A percentile compares a stretch with the other conserved stretches of the same genome.
Evolutionary conservation across 768 basidiomycete genomes (phyloP).

Genomic region (Auricularia sp.): DNA sequence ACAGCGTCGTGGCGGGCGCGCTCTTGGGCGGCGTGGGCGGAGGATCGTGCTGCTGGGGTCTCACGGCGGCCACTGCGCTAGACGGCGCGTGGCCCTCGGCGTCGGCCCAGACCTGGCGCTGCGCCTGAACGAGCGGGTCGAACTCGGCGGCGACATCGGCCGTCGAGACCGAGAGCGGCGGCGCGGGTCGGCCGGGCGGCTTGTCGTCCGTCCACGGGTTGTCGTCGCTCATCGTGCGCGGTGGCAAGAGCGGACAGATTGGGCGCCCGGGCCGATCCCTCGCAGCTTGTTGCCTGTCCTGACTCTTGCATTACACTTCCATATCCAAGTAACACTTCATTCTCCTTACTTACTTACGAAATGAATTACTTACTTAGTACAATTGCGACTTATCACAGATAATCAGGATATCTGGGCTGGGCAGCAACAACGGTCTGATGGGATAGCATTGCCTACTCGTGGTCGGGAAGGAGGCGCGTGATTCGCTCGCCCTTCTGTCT

Average conservation of each 20-base stretch:
- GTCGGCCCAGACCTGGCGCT: slow-evolving; percentile 55
- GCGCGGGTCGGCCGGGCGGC: not conserved
- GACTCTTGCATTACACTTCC: no score
- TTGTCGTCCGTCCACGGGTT: not conserved
- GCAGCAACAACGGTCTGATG: no score
- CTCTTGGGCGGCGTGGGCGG: slow-evolving; percentile 9
- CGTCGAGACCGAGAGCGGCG: not conserved
- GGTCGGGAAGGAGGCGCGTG: no score
- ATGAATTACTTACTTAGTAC: no score
- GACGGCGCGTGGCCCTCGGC: slow-evolving; percentile 52
- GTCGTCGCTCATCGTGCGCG: not conserved
- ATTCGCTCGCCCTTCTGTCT: not conserved
- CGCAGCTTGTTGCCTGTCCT: no score
- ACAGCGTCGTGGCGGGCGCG: slow-evolving; percentile 18
- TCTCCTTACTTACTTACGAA: no score
- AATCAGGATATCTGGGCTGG: no score
- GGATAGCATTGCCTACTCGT: no score
- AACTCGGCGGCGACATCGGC: slow-evolving; percentile 31
- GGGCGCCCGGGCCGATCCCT: not conserved
- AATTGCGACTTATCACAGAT: no score
- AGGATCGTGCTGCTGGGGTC: not conserved
- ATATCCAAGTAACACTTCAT: no score
- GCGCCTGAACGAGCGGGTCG: slow-evolving; percentile 51
- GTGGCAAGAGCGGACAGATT: not conserved
- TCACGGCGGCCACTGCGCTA: not conserved